Evolutionary conservation across 495 filamentous ascomycete species (phyloP).

Genomic region (Penicillium lividum): DNA sequence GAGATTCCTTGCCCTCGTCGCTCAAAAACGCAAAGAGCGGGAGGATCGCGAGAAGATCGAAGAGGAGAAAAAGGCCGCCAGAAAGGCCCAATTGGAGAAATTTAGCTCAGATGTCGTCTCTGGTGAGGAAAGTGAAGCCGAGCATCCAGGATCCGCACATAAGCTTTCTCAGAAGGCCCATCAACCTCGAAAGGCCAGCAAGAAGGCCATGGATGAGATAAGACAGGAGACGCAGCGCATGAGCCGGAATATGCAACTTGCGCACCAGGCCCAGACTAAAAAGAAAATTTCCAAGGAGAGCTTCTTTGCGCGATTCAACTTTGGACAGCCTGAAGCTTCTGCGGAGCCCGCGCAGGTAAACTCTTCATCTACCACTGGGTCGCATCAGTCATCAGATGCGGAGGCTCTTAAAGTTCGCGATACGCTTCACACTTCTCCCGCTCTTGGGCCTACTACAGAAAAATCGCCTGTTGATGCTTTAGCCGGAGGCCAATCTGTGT

Average conservation of each 20-base stretch:
- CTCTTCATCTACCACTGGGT: constrained; percentile 44
- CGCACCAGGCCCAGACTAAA: constrained; percentile 86
- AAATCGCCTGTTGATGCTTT: constrained; percentile 23
- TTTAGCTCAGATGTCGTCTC: constrained; percentile 39
- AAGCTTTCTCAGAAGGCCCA: constrained; percentile 65
- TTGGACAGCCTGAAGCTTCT: constrained; percentile 44
- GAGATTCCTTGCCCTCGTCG: constrained; percentile 67
- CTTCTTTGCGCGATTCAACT: constrained; percentile 83
- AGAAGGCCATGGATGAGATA: constrained; percentile 96
- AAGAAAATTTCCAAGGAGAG: constrained; percentile 88
- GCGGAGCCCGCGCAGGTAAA: constrained; percentile 28
- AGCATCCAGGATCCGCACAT: constrained; percentile 57
- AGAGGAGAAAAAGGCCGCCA: constrained; percentile 52
- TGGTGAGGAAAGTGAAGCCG: constrained; percentile 48
- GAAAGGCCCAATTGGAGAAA: constrained; percentile 36
- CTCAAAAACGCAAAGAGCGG: constrained; percentile 68
- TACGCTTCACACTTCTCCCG: constrained; percentile 54
- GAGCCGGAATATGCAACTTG: constrained; percentile 82
- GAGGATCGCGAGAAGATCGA: constrained; percentile 62
- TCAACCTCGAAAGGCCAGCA: constrained; percentile 84
- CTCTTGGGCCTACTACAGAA: constrained; percentile 25
- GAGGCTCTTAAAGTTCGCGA: constrained; percentile 43
- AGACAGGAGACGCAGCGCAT: constrained; percentile 88
- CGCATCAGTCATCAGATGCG: constrained; percentile 50
- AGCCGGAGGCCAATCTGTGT: constrained; percentile 6